phyloP scores from a whole-genome alignment of 768 basidiomycete genomes.

The Collybia sp. region DNA sequence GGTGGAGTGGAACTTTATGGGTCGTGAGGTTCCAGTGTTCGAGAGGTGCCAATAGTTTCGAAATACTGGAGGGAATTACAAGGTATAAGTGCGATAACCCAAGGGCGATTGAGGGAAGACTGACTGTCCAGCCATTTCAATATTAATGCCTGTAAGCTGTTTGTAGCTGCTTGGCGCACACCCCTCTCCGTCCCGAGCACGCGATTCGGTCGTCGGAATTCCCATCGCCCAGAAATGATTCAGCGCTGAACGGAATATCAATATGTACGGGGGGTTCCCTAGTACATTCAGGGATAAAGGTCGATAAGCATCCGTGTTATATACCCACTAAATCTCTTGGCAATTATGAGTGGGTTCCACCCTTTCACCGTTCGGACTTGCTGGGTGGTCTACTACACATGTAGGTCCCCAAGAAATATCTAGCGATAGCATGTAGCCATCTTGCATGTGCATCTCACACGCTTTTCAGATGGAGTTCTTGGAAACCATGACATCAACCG shows the following conservation, averaged over 20 bases:
- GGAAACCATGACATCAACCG: too few relatives aligned
- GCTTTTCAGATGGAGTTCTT: too few relatives aligned
- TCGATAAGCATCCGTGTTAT: too few relatives aligned
- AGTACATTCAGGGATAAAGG: neutral
- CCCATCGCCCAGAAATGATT: neutral
- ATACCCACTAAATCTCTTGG: too few relatives aligned
- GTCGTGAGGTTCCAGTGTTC: slow-evolving; percentile 5
- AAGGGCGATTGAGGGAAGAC: neutral
- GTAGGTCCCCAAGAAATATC: too few relatives aligned
- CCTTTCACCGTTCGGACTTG: too few relatives aligned
- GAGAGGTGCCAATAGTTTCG: slow-evolving; percentile 6
- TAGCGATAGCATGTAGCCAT: too few relatives aligned
- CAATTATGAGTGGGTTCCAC: too few relatives aligned
- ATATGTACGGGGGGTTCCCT: neutral
- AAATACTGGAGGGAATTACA: slow-evolving; percentile 1
- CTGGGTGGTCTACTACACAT: too few relatives aligned
- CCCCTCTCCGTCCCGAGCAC: neutral
- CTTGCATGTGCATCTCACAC: too few relatives aligned
- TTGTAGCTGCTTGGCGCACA: slow-evolving; percentile 1
- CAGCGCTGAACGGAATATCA: neutral
- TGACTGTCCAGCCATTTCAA: neutral
- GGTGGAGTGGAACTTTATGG: slow-evolving; percentile 1
- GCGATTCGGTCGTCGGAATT: slow-evolving; percentile 2
- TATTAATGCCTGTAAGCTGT: neutral
- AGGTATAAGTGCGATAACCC: neutral